These are phyloP conservation scores for Isatis tinctoria DNA, from an alignment of 345 rosid species.

Conservation along the genomic window DNA sequence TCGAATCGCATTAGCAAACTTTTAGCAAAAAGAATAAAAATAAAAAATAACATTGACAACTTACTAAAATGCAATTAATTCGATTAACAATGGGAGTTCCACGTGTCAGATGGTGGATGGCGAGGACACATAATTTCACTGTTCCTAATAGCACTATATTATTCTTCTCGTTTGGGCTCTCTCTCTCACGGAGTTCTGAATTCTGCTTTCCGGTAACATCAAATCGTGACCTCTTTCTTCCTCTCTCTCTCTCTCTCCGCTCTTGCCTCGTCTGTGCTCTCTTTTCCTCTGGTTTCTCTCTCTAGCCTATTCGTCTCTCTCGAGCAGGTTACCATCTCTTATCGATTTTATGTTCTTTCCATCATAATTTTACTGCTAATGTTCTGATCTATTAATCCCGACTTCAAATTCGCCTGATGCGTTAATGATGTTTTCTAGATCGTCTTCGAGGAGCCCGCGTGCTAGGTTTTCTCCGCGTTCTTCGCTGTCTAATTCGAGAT, in stretches of 20 bases:
- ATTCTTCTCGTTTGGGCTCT: neutral
- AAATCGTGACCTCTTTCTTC: slow-evolving; percentile 16
- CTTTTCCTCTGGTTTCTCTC: neutral
- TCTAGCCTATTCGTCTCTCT: neutral
- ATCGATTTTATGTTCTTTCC: neutral
- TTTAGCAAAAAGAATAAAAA: no score
- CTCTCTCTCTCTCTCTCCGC: neutral
- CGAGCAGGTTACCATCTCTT: slow-evolving; percentile 2
- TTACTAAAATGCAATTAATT: neutral
- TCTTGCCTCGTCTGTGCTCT: neutral
- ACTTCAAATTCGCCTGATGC: neutral
- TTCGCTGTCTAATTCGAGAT: neutral
- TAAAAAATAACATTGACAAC: no score
- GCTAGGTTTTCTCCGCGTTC: slow-evolving; percentile 4
- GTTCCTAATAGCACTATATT: neutral
- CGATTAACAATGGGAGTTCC: neutral
- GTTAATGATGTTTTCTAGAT: neutral
- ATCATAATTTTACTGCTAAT: neutral
- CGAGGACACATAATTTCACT: slow-evolving; percentile 15
- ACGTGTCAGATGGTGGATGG: slow-evolving; percentile 18
- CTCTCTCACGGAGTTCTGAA: neutral
- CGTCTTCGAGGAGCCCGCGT: slow-evolving; percentile 4
- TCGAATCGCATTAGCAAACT: no score
- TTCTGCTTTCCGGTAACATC: neutral
- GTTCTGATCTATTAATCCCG: slow-evolving; percentile 1